Base-by-base conservation (phyloP, 495 filamentous ascomycete genomes). In the Penicillium roqueforti region DNA sequence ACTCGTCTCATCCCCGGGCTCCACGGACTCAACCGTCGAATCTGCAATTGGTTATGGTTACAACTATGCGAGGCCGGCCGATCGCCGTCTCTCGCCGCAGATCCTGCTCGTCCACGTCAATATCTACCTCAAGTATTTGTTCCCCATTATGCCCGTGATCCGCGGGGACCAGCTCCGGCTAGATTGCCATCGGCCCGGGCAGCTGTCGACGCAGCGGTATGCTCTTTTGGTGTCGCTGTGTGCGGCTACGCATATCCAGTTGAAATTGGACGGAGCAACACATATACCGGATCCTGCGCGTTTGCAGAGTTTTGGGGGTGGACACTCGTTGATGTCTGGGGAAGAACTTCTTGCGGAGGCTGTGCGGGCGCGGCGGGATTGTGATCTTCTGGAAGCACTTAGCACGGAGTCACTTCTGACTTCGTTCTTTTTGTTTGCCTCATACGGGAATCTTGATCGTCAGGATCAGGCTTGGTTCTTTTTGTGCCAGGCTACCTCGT, bases 211-310 rank as follows among this genome's bases (percentile, higher is more conserved):
- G 19, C 86, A 87, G 54, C 80, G 86, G 11, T 95, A 96, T 70
- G 90, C 88, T 42, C 81, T 95, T 34, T 67, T 96, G 34, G 83
- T 83, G 3, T 83, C 90, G 6, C 69, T 96, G 3, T 93, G 87
- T 62, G 87, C 88, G 1, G 91, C 88, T 61, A 89, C 92, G 61
- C 83, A 91, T 74, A 88, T 93, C 19, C 91, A 95, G 62, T 84
- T 92, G 37, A 72, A 76, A 16, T 55, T 82, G 0, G 73, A 81
- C 74, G 78, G 74, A 4, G 73, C 81, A 23, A 79, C 80, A 0
- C 67, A 74, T 6, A 74, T 74, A 25, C 74, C 84, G 44, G 78
- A 80, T 42, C 74, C 80, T 19, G 71, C 69, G 26, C 80, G 80
- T 47, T 70, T 73, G 57, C 70, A 80, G 65, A 75, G 76, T 25